phyloP scores from a whole-genome alignment of 495 filamentous ascomycete species.

The Aspergillus bertholletiae region DNA sequence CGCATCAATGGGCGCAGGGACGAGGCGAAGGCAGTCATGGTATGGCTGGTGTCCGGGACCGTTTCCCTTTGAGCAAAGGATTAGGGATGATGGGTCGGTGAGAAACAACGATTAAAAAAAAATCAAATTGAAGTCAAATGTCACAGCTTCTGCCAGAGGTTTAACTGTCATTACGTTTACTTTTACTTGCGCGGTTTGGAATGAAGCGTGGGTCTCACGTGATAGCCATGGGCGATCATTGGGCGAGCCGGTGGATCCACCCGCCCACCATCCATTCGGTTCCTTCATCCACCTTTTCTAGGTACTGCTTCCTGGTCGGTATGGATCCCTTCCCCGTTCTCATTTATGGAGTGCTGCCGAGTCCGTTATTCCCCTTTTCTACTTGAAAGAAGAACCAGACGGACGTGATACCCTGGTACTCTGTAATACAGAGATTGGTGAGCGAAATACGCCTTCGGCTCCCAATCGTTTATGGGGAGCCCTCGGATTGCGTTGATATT shows the following conservation, averaged over 20 bases:
- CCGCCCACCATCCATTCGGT: too few species aligned
- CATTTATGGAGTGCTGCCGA: too few species aligned
- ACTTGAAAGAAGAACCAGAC: too few species aligned
- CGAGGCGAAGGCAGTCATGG: conserved; percentile 49
- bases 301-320: too few species aligned
- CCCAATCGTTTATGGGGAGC: background rate
- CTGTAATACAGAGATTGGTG: background rate
- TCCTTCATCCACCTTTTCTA: too few species aligned
- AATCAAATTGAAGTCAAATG: too few species aligned
- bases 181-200: too few species aligned
- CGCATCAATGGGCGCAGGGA: conserved; percentile 35
- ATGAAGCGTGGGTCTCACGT: too few species aligned
- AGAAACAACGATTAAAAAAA: background rate
- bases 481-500: background rate
- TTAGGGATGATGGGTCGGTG: background rate
- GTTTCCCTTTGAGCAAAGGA: conserved; percentile 25
- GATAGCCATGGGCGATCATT: too few species aligned
- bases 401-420: background rate
- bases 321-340: too few species aligned
- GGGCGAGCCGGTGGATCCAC: too few species aligned
- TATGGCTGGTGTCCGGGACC: conserved; percentile 15
- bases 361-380: too few species aligned
- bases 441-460: background rate
- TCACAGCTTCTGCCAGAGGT: background rate
- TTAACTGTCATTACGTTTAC: background rate